Evolutionary conservation across 805 yeast species (phyloP).

Genomic region (Lachancea meyersii): DNA sequence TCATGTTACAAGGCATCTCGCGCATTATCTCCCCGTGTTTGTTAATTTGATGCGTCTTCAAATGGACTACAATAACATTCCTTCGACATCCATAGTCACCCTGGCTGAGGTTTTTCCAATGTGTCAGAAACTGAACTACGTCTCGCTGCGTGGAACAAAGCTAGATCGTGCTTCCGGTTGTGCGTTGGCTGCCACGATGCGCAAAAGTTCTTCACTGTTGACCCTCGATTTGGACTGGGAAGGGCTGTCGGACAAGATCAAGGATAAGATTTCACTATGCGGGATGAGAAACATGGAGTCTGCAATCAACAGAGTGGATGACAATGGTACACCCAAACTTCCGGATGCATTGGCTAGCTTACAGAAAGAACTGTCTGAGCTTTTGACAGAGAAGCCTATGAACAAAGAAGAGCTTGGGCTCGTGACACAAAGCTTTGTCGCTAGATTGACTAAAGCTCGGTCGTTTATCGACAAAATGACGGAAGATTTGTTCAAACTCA

Average conservation of each 20-base stretch:
- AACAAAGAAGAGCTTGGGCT: constrained; percentile 24
- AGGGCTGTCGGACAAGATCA: constrained; percentile 49
- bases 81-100: constrained; percentile 48
- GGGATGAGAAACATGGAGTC: constrained; percentile 77
- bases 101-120: constrained; percentile 68
- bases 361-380: constrained; percentile 40
- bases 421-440: constrained; percentile 32
- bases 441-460: constrained; percentile 36
- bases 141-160: constrained; percentile 64
- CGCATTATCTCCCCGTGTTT: constrained; percentile 64
- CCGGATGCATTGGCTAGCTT: constrained; percentile 19
- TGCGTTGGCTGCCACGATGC: constrained; percentile 61
- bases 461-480: constrained; percentile 42
- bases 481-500: constrained; percentile 52
- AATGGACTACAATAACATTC: constrained; percentile 62
- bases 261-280: constrained; percentile 64
- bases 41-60: constrained; percentile 58
- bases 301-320: constrained; percentile 33
- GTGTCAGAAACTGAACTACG: constrained; percentile 55
- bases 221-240: constrained; percentile 61
- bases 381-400: constrained; percentile 37
- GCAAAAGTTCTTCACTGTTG: constrained; percentile 53
- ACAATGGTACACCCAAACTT: neutral
- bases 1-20: constrained; percentile 43
- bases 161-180: constrained; percentile 56